phyloP scores from a whole-genome alignment of 805 yeast species.

The Yarrowia deformans region DNA sequence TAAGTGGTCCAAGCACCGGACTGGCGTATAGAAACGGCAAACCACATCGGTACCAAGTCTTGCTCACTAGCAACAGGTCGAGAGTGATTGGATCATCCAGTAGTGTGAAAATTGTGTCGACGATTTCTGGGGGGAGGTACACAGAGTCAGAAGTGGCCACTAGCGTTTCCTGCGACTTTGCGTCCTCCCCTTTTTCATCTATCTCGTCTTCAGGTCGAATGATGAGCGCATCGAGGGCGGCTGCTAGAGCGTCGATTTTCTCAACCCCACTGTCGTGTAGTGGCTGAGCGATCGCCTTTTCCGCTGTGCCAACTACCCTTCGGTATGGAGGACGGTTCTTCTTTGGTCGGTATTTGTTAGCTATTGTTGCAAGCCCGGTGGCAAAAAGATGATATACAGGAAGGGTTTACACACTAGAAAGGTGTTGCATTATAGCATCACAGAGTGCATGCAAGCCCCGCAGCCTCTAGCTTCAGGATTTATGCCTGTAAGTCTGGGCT shows the following conservation, averaged over 20 bases:
- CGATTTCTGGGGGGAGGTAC: conserved; percentile 60
- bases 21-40: conserved; percentile 68
- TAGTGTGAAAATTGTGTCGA: conserved; percentile 52
- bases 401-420: conserved; percentile 22
- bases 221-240: conserved; percentile 31
- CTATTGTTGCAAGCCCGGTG: conserved; percentile 57
- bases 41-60: conserved; percentile 64
- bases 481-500: conserved; percentile 28
- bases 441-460: conserved; percentile 31
- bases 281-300: conserved; percentile 16
- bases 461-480: conserved; percentile 15
- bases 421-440: conserved; percentile 17
- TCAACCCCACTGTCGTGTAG: conserved; percentile 38
- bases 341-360: conserved; percentile 86
- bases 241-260: conserved; percentile 33
- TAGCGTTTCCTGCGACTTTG: conserved; percentile 52
- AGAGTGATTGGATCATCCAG: conserved; percentile 45
- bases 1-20: conserved; percentile 70
- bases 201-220: conserved; percentile 34
- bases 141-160: conserved; percentile 47
- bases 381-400: conserved; percentile 28
- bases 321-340: conserved; percentile 81
- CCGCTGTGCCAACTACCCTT: conserved; percentile 62
- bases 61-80: conserved; percentile 63
- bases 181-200: conserved; percentile 35